Conservation (phyloP, 1,284 basidiomycete genomes). For the Ustilago hordei region DNA sequence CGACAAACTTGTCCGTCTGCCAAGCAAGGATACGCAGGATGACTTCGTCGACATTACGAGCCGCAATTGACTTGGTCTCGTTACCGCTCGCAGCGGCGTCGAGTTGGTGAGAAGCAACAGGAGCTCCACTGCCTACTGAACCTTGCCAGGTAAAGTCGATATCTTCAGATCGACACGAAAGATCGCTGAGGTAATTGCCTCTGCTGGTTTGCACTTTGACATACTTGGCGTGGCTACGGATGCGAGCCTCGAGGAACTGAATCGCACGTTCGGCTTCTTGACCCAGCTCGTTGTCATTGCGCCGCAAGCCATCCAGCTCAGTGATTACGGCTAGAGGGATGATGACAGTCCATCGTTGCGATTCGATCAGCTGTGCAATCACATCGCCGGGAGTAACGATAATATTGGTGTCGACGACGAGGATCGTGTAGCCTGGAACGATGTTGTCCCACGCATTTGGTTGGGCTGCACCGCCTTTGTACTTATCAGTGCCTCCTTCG, state of each 20-base stretch:
- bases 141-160: conserved; percentile 76
- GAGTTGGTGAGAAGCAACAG: conserved; percentile 15
- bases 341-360: conserved; percentile 85
- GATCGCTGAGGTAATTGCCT: conserved; percentile 89
- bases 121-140: not conserved
- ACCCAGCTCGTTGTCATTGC: conserved; percentile 78
- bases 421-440: conserved; percentile 85
- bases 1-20: conserved; percentile 91
- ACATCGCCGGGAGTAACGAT: conserved; percentile 72
- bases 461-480: conserved; percentile 28
- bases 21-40: conserved; percentile 90
- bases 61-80: conserved; percentile 70
- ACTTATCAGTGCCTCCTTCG: conserved; percentile 53
- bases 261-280: conserved; percentile 78
- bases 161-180: conserved; percentile 86
- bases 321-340: conserved; percentile 85
- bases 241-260: conserved; percentile 78
- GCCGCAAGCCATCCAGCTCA: conserved; percentile 89
- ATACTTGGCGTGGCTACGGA: conserved; percentile 79
- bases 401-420: conserved; percentile 95
- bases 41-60: conserved; percentile 91
- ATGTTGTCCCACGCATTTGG: conserved; percentile 69
- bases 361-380: conserved; percentile 78
- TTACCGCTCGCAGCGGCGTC: conserved; percentile 8
- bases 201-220: conserved; percentile 94